Base-by-base conservation (phyloP, 108 stramenopile genomes). In the Aurantiochytrium sp. region DNA sequence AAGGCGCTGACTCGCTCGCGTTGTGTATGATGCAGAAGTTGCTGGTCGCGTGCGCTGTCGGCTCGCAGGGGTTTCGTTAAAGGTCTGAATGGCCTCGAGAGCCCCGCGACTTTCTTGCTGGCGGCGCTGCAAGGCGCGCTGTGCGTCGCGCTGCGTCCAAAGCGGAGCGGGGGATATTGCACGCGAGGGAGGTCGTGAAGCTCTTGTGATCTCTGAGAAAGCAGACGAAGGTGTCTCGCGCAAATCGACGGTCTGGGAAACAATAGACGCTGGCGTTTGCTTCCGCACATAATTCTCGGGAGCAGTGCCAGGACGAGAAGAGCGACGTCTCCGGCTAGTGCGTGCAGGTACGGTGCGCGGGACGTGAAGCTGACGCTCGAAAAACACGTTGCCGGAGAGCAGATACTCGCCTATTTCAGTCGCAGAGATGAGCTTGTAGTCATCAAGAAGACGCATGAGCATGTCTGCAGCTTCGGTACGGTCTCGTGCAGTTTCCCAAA, bases 381-480 rank as follows among this genome's bases (percentile, higher is more conserved):
- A 83, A 12, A 83, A 53, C 51, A 25, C 76, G 28, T 83, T 83
- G n/a, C 49, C 45, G 51, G 49, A 14, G 49, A 19, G 25, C 0
- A 90, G 64, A 44, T 90, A 90, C 5, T 90, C 59, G 4, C 18
- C 76, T 57, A 90, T 87, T 12, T 58, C 83, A 21, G 60, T 60
- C 4, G 51, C 76, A 21, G 25, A 57, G 18, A 90, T 58, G 21
- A 90, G 87, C 72, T 29, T 55, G 76, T 90, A 90, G 58, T 87
- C 89, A 0, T 76, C 57, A 18, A 90, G 60, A 18, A 90, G 43
- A 5, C 89, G 43, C 89, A 90, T 90, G 44, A 90, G 43, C 89
- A 89, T 89, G 58, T 90, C 89, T 6, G 49, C 89, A 5, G 72
- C 59, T 29, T 90, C 89, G 5, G 76, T 58, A 5, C 89, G 89